Percentiles rank a stretch among this genome's conserved stretches.
Conservation (phyloP, 495 filamentous ascomycete species). For the Tuber magnatum region DNA sequence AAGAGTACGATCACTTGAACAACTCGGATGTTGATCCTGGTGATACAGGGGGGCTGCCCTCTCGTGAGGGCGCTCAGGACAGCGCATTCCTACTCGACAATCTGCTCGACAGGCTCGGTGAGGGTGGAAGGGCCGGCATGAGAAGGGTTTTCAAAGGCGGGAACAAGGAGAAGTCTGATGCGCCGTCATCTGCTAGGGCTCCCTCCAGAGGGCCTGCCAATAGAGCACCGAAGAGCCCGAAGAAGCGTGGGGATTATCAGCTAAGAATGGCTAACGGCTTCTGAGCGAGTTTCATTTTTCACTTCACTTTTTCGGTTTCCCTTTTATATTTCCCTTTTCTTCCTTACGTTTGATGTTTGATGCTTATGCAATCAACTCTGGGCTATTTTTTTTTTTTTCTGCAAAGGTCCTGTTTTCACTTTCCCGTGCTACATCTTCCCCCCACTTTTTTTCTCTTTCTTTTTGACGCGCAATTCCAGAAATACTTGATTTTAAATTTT, state of each 20-base stretch:
- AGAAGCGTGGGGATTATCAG: slow-evolving; percentile 32
- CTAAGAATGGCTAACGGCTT: slow-evolving; percentile 32
- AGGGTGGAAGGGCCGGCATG: slow-evolving; percentile 30
- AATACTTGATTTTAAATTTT: slow-evolving; percentile 8
- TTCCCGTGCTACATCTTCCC: not conserved
- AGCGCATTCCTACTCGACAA: slow-evolving; percentile 33
- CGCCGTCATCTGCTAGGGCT: slow-evolving; percentile 23
- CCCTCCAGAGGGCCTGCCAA: slow-evolving; percentile 34
- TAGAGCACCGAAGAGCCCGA: slow-evolving; percentile 31
- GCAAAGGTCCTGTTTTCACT: not conserved
- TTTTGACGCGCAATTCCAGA: slow-evolving; percentile 10
- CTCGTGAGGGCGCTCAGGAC: slow-evolving; percentile 31
- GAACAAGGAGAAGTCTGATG: slow-evolving; percentile 27
- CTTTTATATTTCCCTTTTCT: slow-evolving; percentile 6
- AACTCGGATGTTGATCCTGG: slow-evolving; percentile 31
- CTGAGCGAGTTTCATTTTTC: slow-evolving; percentile 16
- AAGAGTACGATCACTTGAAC: slow-evolving; percentile 34
- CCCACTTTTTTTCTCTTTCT: slow-evolving; percentile 10
- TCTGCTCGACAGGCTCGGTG: slow-evolving; percentile 28
- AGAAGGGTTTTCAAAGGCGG: slow-evolving; percentile 35
- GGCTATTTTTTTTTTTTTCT: not conserved
- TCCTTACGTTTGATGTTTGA: slow-evolving; percentile 10
- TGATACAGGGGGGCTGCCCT: slow-evolving; percentile 15
- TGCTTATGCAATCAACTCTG: not conserved
- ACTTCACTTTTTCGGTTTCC: slow-evolving; percentile 19